Evolutionary conservation across 2,329 filamentous ascomycete genomes (phyloP), one percentile per base, ranked within the genome.

Genomic region (Penicillium brevicompactum): DNA sequence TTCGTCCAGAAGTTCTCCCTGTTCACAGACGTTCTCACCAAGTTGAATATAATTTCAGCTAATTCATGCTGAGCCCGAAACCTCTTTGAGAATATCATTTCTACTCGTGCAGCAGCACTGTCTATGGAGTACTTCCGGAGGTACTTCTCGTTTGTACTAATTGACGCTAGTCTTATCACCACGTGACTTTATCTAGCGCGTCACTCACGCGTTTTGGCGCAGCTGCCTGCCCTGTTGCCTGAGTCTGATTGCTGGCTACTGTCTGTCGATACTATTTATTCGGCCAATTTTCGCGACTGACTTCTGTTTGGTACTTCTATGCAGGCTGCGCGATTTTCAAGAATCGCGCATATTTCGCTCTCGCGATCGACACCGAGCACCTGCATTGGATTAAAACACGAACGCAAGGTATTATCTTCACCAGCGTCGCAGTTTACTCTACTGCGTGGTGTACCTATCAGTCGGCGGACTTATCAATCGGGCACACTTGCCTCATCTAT

Each of bases 341-440:
- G 46, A 9, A 16, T 56, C 27, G 61, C 61, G 60, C 58, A 44
- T 40, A 37, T 21, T 55, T 56, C 47, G 49, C 56, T 59, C n/a
- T 61, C 55, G 58, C 60, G 58, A 48, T 57, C 37, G 38, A 49
- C 43, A 56, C 40, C 42, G 24, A 48, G 32, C 45, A 44, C 37
- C 38, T 50, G 48, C 45, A 51, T 41, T 24, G 50, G 40, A 41
- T 37, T 14, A 10, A 11, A 21, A 50, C 44, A 27, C 38, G 32
- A 45, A 1, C 27, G 10, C 11, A 41, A 40, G 16, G 40, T 42
- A 27, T 48, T 27, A 21, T 34, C 22, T 22, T 21, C 43, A 41
- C 11, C 40, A 31, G 38, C 44, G 16, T 41, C 32, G 2, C 42
- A 18, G 9, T 43, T 21, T 9, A 16, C 11, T 18, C 43, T 37